Base-by-base conservation (phyloP, 192 early-diverging fungal species). In the Gamsiella multidivaricata region DNA sequence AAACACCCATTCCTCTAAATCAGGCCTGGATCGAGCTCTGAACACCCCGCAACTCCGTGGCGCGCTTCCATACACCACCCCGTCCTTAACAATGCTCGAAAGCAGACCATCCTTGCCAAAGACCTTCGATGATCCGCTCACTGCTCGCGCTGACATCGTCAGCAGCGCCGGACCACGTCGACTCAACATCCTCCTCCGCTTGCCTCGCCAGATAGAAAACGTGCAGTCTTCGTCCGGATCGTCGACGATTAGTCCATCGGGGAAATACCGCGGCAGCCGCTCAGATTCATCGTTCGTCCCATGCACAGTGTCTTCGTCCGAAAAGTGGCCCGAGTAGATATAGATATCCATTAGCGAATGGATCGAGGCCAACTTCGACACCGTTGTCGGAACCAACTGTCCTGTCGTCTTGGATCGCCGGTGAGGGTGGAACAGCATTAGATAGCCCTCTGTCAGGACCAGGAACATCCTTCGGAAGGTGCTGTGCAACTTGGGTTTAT, bases 151-250 rank as follows among this genome's bases (percentile, higher is more conserved):
- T 5, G 64, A 61, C 65, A 68, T 68, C 9, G 45, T 54, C 42
- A 59, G 54, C 50, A 45, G 6, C 17, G 37, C 34, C 14, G 49
- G 34, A 10, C 71, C 63, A 0, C 64, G 56, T 2, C 54, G 64
- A 33, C 56, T 63, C 63, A 82, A 69, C 62, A 62, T 70, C 65
- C 56, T 53, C 54, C 33, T 63, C 5, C 61, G 51, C 26, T 71
- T 54, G 42, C 69, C 69, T 26, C 75, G 28, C 81, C 81, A 82
- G 37, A 82, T 69, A 26, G 75, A 70, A 43, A 82, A 82, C 23
- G 81, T 82, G 25, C 81, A 79, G 5, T 82, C 81, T 23, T 79
- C 74, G 23, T 73, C 81, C 10, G 74, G 65, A 29, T 82, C 81
- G 50, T 72, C 69, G 23, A 59, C 69, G 68, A 53, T 73, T 52